A percentile compares a stretch with the other conserved stretches of the same genome.
phyloP scores from a whole-genome alignment of 2,329 filamentous ascomycete genomes.

The Neoascochyta sp. region DNA sequence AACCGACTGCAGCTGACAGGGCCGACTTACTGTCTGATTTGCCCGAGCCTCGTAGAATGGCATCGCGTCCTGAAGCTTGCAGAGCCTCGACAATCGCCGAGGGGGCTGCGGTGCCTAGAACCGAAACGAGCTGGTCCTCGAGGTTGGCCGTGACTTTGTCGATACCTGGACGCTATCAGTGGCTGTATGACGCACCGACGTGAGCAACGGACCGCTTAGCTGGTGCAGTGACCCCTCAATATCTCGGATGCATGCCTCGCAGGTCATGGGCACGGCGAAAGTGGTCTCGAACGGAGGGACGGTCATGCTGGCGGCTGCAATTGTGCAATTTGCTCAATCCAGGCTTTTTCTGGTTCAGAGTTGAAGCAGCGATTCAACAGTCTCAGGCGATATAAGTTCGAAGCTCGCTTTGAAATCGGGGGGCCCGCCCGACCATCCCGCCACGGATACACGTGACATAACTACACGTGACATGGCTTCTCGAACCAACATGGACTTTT shows the following conservation, averaged over 20 bases:
- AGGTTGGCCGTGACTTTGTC: constrained; percentile 78
- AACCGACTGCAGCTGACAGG: constrained; percentile 1
- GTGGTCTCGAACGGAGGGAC: constrained; percentile 63
- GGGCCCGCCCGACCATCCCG: too few species aligned
- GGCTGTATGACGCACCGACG: too few species aligned
- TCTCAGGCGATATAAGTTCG: too few species aligned
- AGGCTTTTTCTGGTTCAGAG: too few species aligned
- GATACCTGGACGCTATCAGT: constrained; percentile 58
- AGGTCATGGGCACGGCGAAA: constrained; percentile 92
- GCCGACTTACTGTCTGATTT: constrained; percentile 69
- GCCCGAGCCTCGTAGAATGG: constrained; percentile 87
- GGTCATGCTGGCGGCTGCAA: constrained; percentile 19
- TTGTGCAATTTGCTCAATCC: too few species aligned
- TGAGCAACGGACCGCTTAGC: constrained; percentile 63
- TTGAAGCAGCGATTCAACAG: too few species aligned
- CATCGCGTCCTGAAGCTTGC: constrained; percentile 85
- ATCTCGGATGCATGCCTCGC: constrained; percentile 82
- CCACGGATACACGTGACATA: too few species aligned
- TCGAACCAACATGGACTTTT: too few species aligned
- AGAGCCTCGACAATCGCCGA: constrained; percentile 87
- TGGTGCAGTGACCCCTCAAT: constrained; percentile 75
- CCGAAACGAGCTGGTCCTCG: constrained; percentile 74
- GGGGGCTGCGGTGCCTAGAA: constrained; percentile 87
- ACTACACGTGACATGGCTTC: too few species aligned
- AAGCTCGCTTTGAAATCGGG: too few species aligned